Base-by-base conservation (phyloP, 306 rosid species). In the Vicia sativa region DNA sequence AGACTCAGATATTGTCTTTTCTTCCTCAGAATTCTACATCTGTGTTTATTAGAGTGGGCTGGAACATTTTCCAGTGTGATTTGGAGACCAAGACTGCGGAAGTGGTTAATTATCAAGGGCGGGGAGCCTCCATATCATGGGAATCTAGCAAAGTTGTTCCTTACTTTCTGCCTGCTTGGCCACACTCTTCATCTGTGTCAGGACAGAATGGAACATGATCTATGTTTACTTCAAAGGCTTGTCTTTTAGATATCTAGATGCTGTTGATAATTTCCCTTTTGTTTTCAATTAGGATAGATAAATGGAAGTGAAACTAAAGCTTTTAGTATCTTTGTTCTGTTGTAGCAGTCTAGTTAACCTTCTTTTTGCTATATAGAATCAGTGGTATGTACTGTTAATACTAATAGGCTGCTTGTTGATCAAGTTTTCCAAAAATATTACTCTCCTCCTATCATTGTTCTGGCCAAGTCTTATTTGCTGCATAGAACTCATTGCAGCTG, bases 111-210 rank as follows among this genome's bases (percentile, higher is more conserved):
- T 85, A 87, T 67, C 85, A 77, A 28, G 86, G 89, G 58, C 74
- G 79, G n/a, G 86, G 80, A 73, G 72, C 78, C 38, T 14, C 84
- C 46, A 77, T 90, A 74, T 77, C 88, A 19, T 84, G 90, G 90
- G 95, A 84, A 62, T 77, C 82, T 53, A 80, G 96, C 72, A 74
- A 70, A 74, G 83, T 84, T 9, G 82, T 84, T 56, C 95, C 96
- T 14, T 90, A 77, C 89, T 87, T 81, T 75, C 81, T 43, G 37
- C 91, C 89, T 21, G 66, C 84, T 14, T 90, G 96, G 96, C 89
- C 96, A 37, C 23, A 23, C 4, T 55, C 86, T 59, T 78, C 57
- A 74, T 49, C 60, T 48, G 68, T 67, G 43, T 34, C 44, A 2
- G 50, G 28, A 68, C 15, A 41, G 46, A 49, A 59, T 48, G 19